Evolutionary conservation across 208 protist species (phyloP), one percentile per base, ranked within the genome.

Genomic region (Phytomonas serpens): DNA sequence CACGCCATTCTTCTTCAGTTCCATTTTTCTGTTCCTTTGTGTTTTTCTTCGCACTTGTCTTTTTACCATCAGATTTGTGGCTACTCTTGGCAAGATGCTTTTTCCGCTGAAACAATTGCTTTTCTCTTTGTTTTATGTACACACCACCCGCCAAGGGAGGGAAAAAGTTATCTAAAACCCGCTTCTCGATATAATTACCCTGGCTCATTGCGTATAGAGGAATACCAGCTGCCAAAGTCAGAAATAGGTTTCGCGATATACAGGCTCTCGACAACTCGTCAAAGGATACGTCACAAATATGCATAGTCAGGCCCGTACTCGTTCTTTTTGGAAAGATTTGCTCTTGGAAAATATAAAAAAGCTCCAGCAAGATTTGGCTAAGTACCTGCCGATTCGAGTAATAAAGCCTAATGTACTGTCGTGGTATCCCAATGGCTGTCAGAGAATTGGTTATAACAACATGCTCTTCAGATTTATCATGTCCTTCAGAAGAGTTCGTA

Each of bases 171-270:
- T 95, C 87, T 40, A 95, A 76, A 76, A 93, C 90, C 11, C 87
- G 90, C 79, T 95, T 95, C 71, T 95, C 90, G 51, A 95, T 80
- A 78, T 80, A 95, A 72, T 93, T 92, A 23, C 86, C 86, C 37
- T 84, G 85, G 68, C 86, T 92, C 90, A 95, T 93, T 27, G 90
- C 87, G 72, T 89, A 89, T 33, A 93, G 80, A 27, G 86, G 86
- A 11, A 93, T 82, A 30, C 83, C 85, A 38, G 81, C 82, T 27
- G 86, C 74, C 61, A 93, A 64, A 27, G 74, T 77, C 27, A 93
- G 73, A 61, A 93, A 95, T 33, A 95, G 82, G 23, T 76, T 52
- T 13, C 75, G 66, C 14, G 77, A 78, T 10, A 89, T 66, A 29
- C 64, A 69, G 4, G 86, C 81, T 42, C 78, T 80, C 57, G 77